A percentile compares a stretch with the other conserved stretches of the same genome.
These are phyloP conservation scores for Neofusicoccum sp. DNA, from an alignment of 2,329 filamentous ascomycete genomes.

Conservation along the genomic window DNA sequence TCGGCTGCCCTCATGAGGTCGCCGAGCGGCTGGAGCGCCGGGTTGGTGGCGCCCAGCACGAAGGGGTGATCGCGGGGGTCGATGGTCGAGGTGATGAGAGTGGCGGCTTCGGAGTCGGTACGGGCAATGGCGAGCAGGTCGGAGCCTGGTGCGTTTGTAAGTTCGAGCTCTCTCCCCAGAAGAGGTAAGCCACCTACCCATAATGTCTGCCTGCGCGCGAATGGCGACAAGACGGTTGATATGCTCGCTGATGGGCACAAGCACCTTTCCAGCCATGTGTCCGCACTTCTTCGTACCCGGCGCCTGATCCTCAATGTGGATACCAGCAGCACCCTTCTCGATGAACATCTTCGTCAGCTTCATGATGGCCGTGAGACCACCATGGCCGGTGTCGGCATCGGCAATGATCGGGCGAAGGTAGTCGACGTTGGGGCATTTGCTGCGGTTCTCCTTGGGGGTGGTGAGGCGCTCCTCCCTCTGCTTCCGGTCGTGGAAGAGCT, in stretches of 20 bases:
- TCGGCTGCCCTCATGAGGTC: slow-evolving; percentile 91
- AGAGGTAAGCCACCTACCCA: slow-evolving; percentile 58
- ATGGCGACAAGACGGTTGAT: slow-evolving; percentile 97
- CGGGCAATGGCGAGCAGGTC: slow-evolving; percentile 89
- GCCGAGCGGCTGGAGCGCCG: slow-evolving; percentile 75
- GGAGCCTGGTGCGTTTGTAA: slow-evolving; percentile 51
- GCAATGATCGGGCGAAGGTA: slow-evolving; percentile 95
- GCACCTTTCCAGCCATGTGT: slow-evolving; percentile 97
- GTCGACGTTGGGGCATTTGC: slow-evolving; percentile 76
- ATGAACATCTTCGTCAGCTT: slow-evolving; percentile 98
- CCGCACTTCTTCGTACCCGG: slow-evolving; percentile 99
- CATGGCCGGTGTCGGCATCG: slow-evolving; percentile 95
- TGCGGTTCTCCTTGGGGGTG: slow-evolving; percentile 69
- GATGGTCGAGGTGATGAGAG: slow-evolving; percentile 93
- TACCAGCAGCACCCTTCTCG: slow-evolving; percentile 93
- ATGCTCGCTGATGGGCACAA: slow-evolving; percentile 95
- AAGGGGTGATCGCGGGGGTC: slow-evolving; percentile 93
- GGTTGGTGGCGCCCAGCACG: slow-evolving; percentile 87
- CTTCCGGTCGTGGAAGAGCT: slow-evolving; percentile 99
- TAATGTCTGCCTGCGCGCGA: slow-evolving; percentile 95
- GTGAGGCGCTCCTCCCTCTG: slow-evolving; percentile 91
- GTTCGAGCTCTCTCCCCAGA: background rate
- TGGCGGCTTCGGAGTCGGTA: slow-evolving; percentile 96
- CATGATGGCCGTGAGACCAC: slow-evolving; percentile 97
- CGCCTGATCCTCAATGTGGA: slow-evolving; percentile 98